Evolutionary conservation across 257 asterid genomes (phyloP), one percentile per base, ranked within the genome.

Genomic region (Solanum chmielewskii): DNA sequence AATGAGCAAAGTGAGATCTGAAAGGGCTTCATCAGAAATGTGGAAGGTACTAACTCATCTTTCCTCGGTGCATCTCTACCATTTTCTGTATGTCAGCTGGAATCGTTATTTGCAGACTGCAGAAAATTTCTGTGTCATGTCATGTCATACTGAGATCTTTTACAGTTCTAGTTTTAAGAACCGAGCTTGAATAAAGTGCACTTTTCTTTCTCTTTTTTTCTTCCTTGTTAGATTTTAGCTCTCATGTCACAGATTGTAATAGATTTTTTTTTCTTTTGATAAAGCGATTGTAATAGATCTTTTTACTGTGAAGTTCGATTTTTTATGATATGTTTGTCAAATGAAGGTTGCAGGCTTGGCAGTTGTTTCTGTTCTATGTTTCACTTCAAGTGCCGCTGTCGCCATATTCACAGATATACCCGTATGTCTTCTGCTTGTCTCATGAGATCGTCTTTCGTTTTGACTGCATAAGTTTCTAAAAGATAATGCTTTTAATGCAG

Each of bases 1-100:
- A 93, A 97, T 97, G 99, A 94, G 91, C 89, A 95, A 93, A 92
- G 98, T 97, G 91, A 96, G 96, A 92, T 96, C 99, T 59, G 99
- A 97, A 86, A 94, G 90, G 86, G 94, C 94, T 87, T 91, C 96
- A 12, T 93, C 94, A 75, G 99, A 97, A 84, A 94, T 88, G 92
- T 89, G 98, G 97, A 97, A 97, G 98, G 99, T 95, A 89, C 85
- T n/a, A 68, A 37, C 39, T 77, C 83, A 62, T 69, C 76, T 44
- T 27, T 52, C 12, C 64, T 69, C 5, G 15, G 71, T 85, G 45
- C 45, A 49, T 81, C 76, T 85, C 82, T 75, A 81, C 84, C 78
- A 52, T 74, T 56, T 70, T 87, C 75, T 71, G 84, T 85, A 37
- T 42, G 29, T n/a, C 78, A 60, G 42, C 27, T 49, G 47, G 31